phyloP scores from a whole-genome alignment of 306 rosid species.

The Trichosanthes truncata region DNA sequence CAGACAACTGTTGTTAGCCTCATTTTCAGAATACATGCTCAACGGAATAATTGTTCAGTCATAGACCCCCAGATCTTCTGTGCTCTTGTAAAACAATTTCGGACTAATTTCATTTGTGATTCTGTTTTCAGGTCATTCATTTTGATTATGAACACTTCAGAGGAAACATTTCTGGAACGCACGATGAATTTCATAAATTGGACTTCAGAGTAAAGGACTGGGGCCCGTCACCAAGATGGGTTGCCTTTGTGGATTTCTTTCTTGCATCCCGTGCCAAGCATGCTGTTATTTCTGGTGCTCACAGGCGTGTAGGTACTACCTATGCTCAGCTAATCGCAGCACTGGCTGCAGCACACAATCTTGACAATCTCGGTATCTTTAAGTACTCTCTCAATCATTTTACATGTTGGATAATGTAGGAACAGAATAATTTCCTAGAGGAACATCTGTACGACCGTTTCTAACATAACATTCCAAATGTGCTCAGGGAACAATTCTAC shows the following conservation, averaged over 20 bases:
- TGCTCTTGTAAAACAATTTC: background rate
- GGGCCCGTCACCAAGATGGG: conserved; percentile 99
- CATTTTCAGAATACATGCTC: background rate
- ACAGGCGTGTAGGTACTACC: conserved; percentile 88
- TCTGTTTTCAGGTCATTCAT: conserved; percentile 59
- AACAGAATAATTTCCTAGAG: background rate
- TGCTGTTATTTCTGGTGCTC: conserved; percentile 85
- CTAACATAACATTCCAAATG: background rate
- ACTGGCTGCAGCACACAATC: conserved; percentile 67
- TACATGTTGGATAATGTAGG: background rate
- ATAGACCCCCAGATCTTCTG: background rate
- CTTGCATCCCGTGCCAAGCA: conserved; percentile 79
- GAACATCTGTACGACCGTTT: background rate
- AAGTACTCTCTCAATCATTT: background rate
- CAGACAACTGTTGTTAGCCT: background rate
- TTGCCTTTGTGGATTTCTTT: conserved; percentile 94
- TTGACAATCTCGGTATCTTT: conserved; percentile 31
- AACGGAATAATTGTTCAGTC: background rate
- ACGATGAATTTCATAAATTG: conserved; percentile 31
- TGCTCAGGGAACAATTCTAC: conserved; percentile 46
- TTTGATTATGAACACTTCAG: conserved; percentile 68
- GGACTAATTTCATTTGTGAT: background rate
- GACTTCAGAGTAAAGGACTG: conserved; percentile 87
- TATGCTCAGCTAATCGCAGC: conserved; percentile 94
- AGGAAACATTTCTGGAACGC: conserved; percentile 48